A percentile compares a stretch with the other conserved stretches of the same genome.
Conservation (phyloP, 192 early-diverging fungal species). For the Entophlyctis luteolus region DNA sequence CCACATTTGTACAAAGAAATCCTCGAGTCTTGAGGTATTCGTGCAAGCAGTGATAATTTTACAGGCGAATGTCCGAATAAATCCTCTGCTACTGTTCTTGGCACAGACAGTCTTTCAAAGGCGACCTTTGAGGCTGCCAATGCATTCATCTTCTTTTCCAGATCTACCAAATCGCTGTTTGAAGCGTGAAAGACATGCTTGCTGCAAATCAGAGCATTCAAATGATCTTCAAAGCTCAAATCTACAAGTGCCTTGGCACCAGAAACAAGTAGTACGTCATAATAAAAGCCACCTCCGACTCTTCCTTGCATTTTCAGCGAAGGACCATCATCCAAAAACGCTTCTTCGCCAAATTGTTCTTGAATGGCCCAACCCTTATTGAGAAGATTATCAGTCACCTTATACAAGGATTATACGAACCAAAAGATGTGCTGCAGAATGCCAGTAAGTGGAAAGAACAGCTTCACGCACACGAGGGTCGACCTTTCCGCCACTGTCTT, state of each 20-base stretch:
- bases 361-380: slow-evolving; percentile 64
- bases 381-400: not conserved
- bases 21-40: slow-evolving; percentile 40
- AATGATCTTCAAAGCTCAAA: not conserved
- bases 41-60: slow-evolving; percentile 63
- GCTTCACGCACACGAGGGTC: no score
- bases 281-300: slow-evolving; percentile 73
- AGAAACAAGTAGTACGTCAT: slow-evolving; percentile 65
- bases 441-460: slow-evolving; percentile 28
- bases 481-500: no score
- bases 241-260: not conserved
- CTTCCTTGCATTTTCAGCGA: slow-evolving; percentile 29
- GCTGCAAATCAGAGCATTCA: not conserved
- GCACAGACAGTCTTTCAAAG: slow-evolving; percentile 66
- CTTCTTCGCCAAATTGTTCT: slow-evolving; percentile 60
- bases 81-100: slow-evolving; percentile 52
- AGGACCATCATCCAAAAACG: slow-evolving; percentile 70
- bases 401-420: not conserved
- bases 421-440: slow-evolving; percentile 36
- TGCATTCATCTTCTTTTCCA: slow-evolving; percentile 36
- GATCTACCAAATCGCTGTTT: slow-evolving; percentile 44
- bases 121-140: slow-evolving; percentile 49
- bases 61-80: slow-evolving; percentile 73
- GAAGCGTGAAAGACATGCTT: slow-evolving; percentile 49
- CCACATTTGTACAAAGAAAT: slow-evolving; percentile 69